Conservation (phyloP, 169 alveolate genomes). For the Ichthyophthirius multifiliis region DNA sequence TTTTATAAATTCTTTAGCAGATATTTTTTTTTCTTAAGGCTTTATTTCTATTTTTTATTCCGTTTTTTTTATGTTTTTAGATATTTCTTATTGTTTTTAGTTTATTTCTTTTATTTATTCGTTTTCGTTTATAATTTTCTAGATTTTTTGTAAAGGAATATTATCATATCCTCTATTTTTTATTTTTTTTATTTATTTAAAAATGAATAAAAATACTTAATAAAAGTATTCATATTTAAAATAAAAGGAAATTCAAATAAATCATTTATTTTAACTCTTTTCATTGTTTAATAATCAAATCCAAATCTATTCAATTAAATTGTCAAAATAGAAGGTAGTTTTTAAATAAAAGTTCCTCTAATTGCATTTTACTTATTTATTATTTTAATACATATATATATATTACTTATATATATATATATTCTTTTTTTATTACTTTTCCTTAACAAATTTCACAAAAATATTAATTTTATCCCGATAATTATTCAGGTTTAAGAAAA, state of each 20-base stretch:
- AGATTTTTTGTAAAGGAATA: slow-evolving; percentile 18
- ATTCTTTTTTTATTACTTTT: slow-evolving; percentile 36
- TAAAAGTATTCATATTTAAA: slow-evolving; percentile 72
- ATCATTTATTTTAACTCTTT: slow-evolving; percentile 76
- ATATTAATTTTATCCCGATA: slow-evolving; percentile 78
- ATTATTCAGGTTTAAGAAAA: slow-evolving; percentile 75
- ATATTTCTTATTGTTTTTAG: too few relatives aligned
- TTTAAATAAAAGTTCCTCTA: slow-evolving; percentile 74
- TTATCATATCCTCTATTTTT: slow-evolving; percentile 31
- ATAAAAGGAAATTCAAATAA: slow-evolving; percentile 79
- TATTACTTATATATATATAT: background rate
- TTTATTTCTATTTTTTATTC: too few relatives aligned
- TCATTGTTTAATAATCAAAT: slow-evolving; percentile 68
- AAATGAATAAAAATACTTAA: background rate
- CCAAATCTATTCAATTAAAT: slow-evolving; percentile 79
- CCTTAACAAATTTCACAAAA: slow-evolving; percentile 75
- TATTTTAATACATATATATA: background rate
- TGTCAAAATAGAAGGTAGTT: slow-evolving; percentile 61
- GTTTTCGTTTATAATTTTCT: background rate
- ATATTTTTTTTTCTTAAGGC: too few relatives aligned
- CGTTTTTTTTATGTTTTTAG: too few relatives aligned
- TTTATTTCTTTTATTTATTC: too few relatives aligned
- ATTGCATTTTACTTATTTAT: slow-evolving; percentile 47
- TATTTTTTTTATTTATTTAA: too few relatives aligned
- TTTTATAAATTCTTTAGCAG: too few relatives aligned